Conservation (phyloP, 441 rosid species). For the Capsella rubella region DNA sequence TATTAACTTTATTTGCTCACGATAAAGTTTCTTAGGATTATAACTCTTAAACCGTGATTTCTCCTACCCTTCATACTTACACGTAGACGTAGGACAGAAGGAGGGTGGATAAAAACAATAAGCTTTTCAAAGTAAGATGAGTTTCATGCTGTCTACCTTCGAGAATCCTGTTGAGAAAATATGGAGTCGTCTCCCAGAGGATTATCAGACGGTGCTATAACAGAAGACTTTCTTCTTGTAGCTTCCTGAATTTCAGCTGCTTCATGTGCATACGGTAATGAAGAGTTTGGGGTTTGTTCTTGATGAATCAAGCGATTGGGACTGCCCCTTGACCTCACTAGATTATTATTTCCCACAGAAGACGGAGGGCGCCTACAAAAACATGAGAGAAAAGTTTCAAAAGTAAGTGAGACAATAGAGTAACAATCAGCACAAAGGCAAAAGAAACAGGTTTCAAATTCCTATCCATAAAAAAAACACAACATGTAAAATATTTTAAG, state of each 20-base stretch:
- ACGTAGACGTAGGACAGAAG: neutral
- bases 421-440: conserved; percentile 8
- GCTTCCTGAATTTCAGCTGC: conserved; percentile 52
- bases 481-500: conserved; percentile 8
- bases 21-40: conserved; percentile 15
- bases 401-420: conserved; percentile 17
- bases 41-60: conserved; percentile 17
- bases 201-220: conserved; percentile 42
- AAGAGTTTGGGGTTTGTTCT: conserved; percentile 46
- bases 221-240: conserved; percentile 55
- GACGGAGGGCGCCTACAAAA: conserved; percentile 54
- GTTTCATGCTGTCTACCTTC: conserved; percentile 53
- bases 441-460: conserved; percentile 19
- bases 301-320: conserved; percentile 44
- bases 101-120: conserved; percentile 4
- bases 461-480: conserved; percentile 18
- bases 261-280: conserved; percentile 48
- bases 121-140: conserved; percentile 34
- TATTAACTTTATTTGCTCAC: neutral
- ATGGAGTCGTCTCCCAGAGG: conserved; percentile 46
- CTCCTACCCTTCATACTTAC: conserved; percentile 23
- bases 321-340: conserved; percentile 46
- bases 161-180: conserved; percentile 51
- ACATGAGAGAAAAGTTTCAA: conserved; percentile 23
- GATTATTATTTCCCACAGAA: conserved; percentile 49